Evolutionary conservation across 441 rosid genomes (phyloP), one percentile per base, ranked within the genome.

Genomic region (Gossypium aridum): DNA sequence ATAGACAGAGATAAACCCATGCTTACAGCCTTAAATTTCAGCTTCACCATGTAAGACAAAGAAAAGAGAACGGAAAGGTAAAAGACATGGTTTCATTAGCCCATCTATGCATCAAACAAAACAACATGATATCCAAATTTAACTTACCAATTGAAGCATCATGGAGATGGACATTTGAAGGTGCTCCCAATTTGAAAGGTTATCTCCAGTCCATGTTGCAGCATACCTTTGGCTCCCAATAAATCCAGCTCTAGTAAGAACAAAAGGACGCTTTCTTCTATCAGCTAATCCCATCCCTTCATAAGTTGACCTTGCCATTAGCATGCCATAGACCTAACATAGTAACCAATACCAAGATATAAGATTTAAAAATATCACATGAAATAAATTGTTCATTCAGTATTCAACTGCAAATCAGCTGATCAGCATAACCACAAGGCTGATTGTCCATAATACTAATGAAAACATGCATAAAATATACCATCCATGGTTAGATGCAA

Each of bases 121-220:
- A 69, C 23, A 77, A 53, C 70, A 13, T 67, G 17, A 56, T 64
- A 25, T 66, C 20, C 25, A 25, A 19, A 69, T 75, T 47, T 51
- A 67, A 56, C 97, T 85, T 87, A 96, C 99, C 93, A 96, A 86
- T 78, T 93, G 97, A 84, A 96, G 97, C 25, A 93, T 90, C 98
- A 96, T 92, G 22, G 94, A 82, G 82, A 93, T 86, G 73, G 94
- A 88, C 98, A 93, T 89, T 82, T 92, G 97, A 54, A 93, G 83
- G 80, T 96, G 97, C 82, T 96, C 92, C 99, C 99, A 93, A 54
- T 77, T 93, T 73, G 99, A 96, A 77, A 91, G 86, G 80, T 96
- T 96, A 86, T 96, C 99, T 70, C 98, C 97, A 0, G 97, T 92
- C 99, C 99, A 93, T 17, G 97, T 93, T 34, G 98, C 99, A 70